Evolutionary conservation across 2,329 filamentous ascomycete species (phyloP).

Genomic region (Ascocoryne sarcoides): DNA sequence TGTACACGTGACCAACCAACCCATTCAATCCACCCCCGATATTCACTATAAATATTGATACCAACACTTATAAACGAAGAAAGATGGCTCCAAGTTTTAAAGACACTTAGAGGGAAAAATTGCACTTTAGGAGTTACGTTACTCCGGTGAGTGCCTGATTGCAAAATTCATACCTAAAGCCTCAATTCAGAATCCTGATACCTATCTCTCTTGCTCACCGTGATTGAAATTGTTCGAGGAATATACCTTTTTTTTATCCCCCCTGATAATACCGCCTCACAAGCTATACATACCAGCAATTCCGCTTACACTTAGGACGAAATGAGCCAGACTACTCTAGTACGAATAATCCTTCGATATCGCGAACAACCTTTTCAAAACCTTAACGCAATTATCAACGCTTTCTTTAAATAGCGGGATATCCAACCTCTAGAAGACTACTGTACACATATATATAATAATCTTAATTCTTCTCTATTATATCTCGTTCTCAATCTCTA

Average conservation of each 20-base stretch:
- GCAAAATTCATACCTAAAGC: not conserved
- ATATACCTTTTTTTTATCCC: conserved; percentile 9
- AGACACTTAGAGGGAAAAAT: too few species aligned
- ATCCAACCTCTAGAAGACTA: conserved; percentile 18
- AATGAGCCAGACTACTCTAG: conserved; percentile 13
- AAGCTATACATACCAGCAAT: conserved; percentile 10
- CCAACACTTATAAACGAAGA: too few species aligned
- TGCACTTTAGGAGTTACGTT: too few species aligned
- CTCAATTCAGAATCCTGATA: conserved; percentile 3
- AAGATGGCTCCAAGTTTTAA: too few species aligned
- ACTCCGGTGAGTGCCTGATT: conserved; percentile 4
- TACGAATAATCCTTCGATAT: conserved; percentile 17
- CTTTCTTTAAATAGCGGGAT: conserved; percentile 15
- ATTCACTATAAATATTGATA: too few species aligned
- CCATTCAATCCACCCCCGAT: too few species aligned
- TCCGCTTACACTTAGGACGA: conserved; percentile 8
- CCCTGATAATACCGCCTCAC: too few species aligned
- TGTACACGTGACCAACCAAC: too few species aligned
- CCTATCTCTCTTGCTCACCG: too few species aligned
- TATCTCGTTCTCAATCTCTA: conserved; percentile 26
- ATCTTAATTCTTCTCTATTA: conserved; percentile 22
- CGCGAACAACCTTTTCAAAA: conserved; percentile 15
- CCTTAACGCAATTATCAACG: conserved; percentile 11
- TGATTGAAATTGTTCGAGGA: conserved; percentile 6
- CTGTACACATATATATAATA: conserved; percentile 21